phyloP scores from a whole-genome alignment of 176 grass and related monocot species.

The Rhipidocladum racemiflorum region DNA sequence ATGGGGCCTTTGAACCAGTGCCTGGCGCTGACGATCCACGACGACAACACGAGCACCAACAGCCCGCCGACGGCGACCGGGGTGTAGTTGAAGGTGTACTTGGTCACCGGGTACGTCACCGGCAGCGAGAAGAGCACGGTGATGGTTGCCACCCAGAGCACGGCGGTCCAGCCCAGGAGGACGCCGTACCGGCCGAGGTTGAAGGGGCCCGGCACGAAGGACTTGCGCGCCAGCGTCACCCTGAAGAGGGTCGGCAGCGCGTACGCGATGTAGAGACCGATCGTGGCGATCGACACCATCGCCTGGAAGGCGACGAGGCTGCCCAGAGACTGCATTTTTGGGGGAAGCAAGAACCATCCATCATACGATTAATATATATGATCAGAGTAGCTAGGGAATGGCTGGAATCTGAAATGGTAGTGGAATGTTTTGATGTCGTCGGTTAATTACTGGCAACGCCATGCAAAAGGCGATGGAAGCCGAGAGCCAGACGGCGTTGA shows the following conservation, averaged over 20 bases:
- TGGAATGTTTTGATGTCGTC: not conserved
- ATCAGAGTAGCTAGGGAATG: not conserved
- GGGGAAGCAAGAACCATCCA: not conserved
- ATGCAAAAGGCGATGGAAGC: constrained; percentile 67
- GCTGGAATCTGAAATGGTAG: not conserved
- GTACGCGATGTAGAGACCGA: constrained; percentile 86
- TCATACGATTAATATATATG: too few species aligned
- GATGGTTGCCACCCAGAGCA: constrained; percentile 88
- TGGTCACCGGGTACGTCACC: constrained; percentile 71
- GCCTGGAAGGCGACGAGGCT: constrained; percentile 96
- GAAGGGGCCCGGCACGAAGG: constrained; percentile 70
- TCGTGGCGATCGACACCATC: constrained; percentile 94
- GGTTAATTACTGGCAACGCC: constrained; percentile 61
- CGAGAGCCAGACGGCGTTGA: constrained; percentile 90
- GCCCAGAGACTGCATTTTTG: constrained; percentile 60
- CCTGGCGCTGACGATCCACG: constrained; percentile 57
- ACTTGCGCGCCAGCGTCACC: constrained; percentile 67
- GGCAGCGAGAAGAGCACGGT: constrained; percentile 92
- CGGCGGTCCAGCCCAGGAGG: constrained; percentile 65
- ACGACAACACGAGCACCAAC: constrained; percentile 45
- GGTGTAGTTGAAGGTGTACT: constrained; percentile 82
- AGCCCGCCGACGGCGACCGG: constrained; percentile 65
- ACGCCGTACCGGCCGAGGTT: constrained; percentile 72
- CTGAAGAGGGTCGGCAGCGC: constrained; percentile 85
- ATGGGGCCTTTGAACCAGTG: not conserved